Conservation (phyloP, 345 rosid species). For the Brassica rapa region DNA sequence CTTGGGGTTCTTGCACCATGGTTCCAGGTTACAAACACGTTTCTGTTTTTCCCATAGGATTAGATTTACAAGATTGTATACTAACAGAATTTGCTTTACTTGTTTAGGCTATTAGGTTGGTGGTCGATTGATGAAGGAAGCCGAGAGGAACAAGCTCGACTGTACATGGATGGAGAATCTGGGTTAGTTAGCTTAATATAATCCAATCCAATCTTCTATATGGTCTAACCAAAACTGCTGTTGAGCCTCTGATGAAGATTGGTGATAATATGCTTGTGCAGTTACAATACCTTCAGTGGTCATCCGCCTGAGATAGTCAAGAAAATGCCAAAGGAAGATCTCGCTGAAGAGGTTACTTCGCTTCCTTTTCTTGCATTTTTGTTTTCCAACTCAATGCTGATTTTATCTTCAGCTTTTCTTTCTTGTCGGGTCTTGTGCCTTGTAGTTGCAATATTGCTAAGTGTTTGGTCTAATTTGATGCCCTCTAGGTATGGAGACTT, state of each 20-base stretch:
- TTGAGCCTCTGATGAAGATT: conserved; percentile 6
- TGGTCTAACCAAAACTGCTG: neutral
- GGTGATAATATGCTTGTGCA: conserved; percentile 42
- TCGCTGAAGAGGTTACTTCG: conserved; percentile 82
- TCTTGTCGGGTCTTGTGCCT: conserved; percentile 2
- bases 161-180: conserved; percentile 65
- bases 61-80: neutral
- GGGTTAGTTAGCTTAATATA: conserved; percentile 59
- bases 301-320: conserved; percentile 96
- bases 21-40: conserved; percentile 69
- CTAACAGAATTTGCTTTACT: neutral
- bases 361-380: conserved; percentile 13
- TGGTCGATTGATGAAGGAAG: conserved; percentile 99
- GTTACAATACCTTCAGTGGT: conserved; percentile 93
- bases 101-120: conserved; percentile 91
- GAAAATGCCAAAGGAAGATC: conserved; percentile 97
- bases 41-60: neutral
- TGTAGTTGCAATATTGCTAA: conserved; percentile 5
- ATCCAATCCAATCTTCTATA: neutral
- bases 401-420: neutral
- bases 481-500: conserved; percentile 90
- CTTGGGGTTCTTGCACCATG: conserved; percentile 90
- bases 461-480: conserved; percentile 1
- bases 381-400: conserved; percentile 1
- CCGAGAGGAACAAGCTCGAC: conserved; percentile 85